These are phyloP conservation scores for Teratosphaeria pseudoeucalypti DNA, from an alignment of 2,329 filamentous ascomycete species.

Conservation along the genomic window DNA sequence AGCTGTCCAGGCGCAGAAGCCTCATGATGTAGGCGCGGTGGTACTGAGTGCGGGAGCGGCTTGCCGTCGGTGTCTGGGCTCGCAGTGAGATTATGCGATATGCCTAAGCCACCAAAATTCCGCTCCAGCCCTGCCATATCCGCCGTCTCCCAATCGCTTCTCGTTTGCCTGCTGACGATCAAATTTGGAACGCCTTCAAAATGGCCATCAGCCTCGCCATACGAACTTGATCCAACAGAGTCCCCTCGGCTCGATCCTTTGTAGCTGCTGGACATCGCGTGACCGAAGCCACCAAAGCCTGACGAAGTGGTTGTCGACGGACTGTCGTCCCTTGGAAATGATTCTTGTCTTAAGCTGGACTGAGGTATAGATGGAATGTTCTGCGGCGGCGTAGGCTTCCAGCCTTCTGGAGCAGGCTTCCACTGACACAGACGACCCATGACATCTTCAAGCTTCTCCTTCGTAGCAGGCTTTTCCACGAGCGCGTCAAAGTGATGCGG, in stretches of 20 bases:
- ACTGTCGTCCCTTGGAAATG: slow-evolving; percentile 61
- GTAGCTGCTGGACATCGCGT: slow-evolving; percentile 58
- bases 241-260: slow-evolving; percentile 73
- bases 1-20: slow-evolving; percentile 51
- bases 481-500: slow-evolving; percentile 92
- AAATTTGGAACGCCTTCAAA: slow-evolving; percentile 66
- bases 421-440: slow-evolving; percentile 83
- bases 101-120: slow-evolving; percentile 58
- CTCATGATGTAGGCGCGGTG: slow-evolving; percentile 50
- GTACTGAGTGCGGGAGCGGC: slow-evolving; percentile 20
- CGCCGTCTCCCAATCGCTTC: slow-evolving; percentile 64
- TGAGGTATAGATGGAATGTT: slow-evolving; percentile 50
- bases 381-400: slow-evolving; percentile 31
- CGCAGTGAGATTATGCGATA: slow-evolving; percentile 30
- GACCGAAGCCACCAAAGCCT: slow-evolving; percentile 53
- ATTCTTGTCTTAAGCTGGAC: slow-evolving; percentile 56
- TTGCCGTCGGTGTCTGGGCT: slow-evolving; percentile 14
- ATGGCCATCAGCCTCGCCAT: slow-evolving; percentile 73
- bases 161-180: slow-evolving; percentile 59
- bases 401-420: slow-evolving; percentile 64
- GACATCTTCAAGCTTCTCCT: slow-evolving; percentile 80
- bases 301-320: slow-evolving; percentile 70
- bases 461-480: slow-evolving; percentile 92
- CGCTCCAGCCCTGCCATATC: slow-evolving; percentile 43
- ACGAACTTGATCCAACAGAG: slow-evolving; percentile 73